Evolutionary conservation across 2,329 filamentous ascomycete genomes (phyloP), one percentile per base, ranked within the genome.

Genomic region (Calonectria multiphialidica): DNA sequence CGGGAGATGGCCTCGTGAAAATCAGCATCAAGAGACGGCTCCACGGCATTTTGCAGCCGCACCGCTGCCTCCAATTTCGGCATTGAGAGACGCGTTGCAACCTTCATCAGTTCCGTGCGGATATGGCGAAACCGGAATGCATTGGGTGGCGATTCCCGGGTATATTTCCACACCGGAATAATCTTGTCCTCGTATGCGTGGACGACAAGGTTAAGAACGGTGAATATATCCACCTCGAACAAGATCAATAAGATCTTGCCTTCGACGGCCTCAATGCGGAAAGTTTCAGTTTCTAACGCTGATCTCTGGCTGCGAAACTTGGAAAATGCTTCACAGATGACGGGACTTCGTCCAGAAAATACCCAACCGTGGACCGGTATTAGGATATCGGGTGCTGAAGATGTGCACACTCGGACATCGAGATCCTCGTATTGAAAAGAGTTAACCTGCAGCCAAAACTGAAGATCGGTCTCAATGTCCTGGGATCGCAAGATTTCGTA

Each of bases 321-420:
- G 25, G 89, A 83, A 59, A 97, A 84, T 7, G 88, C 90, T 72
- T 87, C 84, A 70, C 94, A 88, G 15, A 98, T 81, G 1, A 93
- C 83, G 5, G 90, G 84, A 79, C 95, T 98, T 76, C 97, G 90
- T 15, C 91, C 94, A 18, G 92, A 88, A 10, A 98, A 83, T 6
- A 98, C 86, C 86, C 96, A 98, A 40, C 93, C 91, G 79, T 99
- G 96, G 12, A 95, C 88, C 0, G 97, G 96, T 53, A 99, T 91
- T 57, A 86, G 88, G 28, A 96, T 83, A 5, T 94, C 90, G 0
- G 94, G 95, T 1, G 87, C 83, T 0, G 90, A 90, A 1, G 92
- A 93, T 2, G 88, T 89, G 75, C 86, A 85, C 7, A 93, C 73
- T 7, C 82, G 80, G 28, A 84, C 80, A 42, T 89, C 87, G 16